A percentile compares a stretch with the other conserved stretches of the same genome.
phyloP scores from a whole-genome alignment of 352 stramenopile genomes.

The Globisporangium splendens region DNA sequence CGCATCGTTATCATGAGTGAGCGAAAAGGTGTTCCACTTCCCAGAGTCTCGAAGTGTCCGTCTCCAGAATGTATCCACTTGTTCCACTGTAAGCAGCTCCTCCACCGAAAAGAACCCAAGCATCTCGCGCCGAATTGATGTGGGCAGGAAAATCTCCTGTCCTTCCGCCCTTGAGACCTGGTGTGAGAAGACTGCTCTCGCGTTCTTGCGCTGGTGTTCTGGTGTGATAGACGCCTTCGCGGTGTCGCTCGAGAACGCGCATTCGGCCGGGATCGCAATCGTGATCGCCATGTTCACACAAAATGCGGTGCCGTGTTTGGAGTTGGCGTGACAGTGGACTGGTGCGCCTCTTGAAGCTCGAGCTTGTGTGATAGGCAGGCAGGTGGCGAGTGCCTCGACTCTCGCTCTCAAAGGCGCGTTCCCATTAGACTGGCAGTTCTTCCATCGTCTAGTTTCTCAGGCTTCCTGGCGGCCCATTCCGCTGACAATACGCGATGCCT shows the following conservation, averaged over 20 bases:
- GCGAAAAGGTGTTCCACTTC: constrained; percentile 29
- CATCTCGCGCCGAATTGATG: constrained; percentile 33
- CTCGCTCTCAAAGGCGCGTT: neutral
- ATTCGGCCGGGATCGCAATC: constrained; percentile 9
- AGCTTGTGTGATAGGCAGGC: constrained; percentile 1
- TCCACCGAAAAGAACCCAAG: constrained; percentile 45
- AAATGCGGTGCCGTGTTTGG: neutral
- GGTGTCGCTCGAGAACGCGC: neutral
- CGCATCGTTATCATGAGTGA: constrained; percentile 32
- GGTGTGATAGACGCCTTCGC: neutral
- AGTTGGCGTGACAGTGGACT: neutral
- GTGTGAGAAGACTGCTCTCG: neutral
- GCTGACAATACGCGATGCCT: constrained; percentile 1
- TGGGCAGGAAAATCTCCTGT: constrained; percentile 18
- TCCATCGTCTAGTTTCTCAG: neutral
- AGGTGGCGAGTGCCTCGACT: neutral
- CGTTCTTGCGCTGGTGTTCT: neutral
- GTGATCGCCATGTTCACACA: constrained; percentile 9
- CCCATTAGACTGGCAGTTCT: neutral
- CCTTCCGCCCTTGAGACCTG: neutral
- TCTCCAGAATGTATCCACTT: constrained; percentile 34
- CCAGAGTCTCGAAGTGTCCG: constrained; percentile 20
- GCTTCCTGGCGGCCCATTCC: neutral
- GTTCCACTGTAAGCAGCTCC: constrained; percentile 50
- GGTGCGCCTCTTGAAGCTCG: constrained; percentile 7